Evolutionary conservation across 164 flowering plant genomes (phyloP).

Genomic region (Vitis cinerea): DNA sequence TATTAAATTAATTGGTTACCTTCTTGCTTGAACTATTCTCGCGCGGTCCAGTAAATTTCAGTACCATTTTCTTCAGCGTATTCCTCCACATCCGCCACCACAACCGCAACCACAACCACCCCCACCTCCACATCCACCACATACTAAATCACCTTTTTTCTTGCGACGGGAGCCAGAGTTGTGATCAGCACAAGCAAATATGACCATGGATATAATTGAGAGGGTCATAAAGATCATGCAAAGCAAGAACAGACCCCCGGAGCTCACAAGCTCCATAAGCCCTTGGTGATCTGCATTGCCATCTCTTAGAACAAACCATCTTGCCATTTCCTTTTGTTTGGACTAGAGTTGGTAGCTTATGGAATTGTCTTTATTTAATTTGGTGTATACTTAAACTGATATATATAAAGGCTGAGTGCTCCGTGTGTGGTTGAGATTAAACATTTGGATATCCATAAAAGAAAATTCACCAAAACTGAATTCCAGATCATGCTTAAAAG

Average conservation of each 20-base stretch:
- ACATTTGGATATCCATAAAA: no score
- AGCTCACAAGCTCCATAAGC: not conserved
- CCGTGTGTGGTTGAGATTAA: no score
- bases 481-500: no score
- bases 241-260: slow-evolving; percentile 7
- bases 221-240: slow-evolving; percentile 5
- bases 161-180: not conserved
- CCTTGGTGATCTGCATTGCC: not conserved
- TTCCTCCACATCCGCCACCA: not conserved
- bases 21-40: no score
- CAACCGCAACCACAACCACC: not conserved
- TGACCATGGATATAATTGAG: slow-evolving; percentile 16
- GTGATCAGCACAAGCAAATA: slow-evolving; percentile 16
- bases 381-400: no score
- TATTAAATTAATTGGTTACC: no score
- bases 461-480: no score
- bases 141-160: not conserved
- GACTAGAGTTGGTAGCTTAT: not conserved
- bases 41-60: no score
- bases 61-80: not conserved
- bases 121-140: not conserved
- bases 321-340: not conserved
- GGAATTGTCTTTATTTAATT: no score
- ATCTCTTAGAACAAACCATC: not conserved
- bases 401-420: no score